Conservation (phyloP, 179 eudicot genomes). For the Kewa caespitosa region DNA sequence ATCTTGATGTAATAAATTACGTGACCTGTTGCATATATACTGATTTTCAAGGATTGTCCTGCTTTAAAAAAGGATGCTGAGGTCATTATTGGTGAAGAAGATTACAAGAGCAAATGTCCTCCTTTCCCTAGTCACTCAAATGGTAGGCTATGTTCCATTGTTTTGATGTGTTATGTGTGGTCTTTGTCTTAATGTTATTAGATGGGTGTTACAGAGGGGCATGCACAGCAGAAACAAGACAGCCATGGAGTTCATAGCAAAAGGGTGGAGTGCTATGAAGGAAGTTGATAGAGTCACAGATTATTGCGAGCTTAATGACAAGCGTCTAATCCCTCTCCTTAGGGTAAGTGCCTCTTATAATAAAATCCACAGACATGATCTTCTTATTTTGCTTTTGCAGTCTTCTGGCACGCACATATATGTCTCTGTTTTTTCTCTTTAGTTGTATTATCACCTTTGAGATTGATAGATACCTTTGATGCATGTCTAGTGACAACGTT, state of each 20-base stretch:
- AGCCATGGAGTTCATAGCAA: constrained; percentile 87
- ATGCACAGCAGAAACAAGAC: constrained; percentile 86
- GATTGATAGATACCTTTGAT: too few species aligned
- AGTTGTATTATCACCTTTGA: too few species aligned
- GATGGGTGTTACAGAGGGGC: constrained; percentile 48
- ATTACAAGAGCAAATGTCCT: constrained; percentile 19
- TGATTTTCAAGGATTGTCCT: not conserved
- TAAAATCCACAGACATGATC: not conserved
- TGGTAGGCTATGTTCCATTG: constrained; percentile 28
- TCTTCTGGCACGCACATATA: not conserved
- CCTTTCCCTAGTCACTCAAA: constrained; percentile 27
- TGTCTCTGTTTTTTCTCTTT: not conserved
- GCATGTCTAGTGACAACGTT: too few species aligned
- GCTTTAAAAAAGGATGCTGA: constrained; percentile 35
- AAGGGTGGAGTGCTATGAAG: constrained; percentile 90
- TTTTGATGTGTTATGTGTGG: not conserved
- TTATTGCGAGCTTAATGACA: constrained; percentile 71
- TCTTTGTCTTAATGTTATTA: constrained; percentile 5
- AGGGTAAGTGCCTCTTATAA: constrained; percentile 44
- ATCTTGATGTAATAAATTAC: not conserved
- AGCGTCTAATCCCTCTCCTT: constrained; percentile 80
- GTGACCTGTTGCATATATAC: not conserved
- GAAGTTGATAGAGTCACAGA: constrained; percentile 96
- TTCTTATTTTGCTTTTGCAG: not conserved
- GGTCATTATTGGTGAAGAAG: constrained; percentile 33